Conservation (phyloP, 352 stramenopile genomes). For the Pythium vanterpoolii region DNA sequence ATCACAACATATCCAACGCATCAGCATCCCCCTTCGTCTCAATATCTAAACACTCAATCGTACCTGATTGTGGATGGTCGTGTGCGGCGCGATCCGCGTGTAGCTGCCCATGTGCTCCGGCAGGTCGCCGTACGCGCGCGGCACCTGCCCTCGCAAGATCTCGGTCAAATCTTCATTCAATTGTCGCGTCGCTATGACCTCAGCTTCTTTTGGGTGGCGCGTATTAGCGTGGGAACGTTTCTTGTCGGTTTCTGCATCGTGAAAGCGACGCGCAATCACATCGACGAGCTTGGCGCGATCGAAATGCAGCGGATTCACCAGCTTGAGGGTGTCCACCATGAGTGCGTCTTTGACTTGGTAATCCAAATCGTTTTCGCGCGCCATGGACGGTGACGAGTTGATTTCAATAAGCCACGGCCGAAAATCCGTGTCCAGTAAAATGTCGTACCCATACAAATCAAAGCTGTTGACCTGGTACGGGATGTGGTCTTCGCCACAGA, state of each 20-base stretch:
- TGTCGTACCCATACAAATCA: conserved; percentile 94
- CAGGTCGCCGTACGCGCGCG: conserved; percentile 59
- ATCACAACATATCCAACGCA: neutral
- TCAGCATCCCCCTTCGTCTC: neutral
- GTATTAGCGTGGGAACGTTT: conserved; percentile 54
- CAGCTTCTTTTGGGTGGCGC: conserved; percentile 45
- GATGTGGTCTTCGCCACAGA: conserved; percentile 88
- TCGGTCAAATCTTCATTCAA: conserved; percentile 72
- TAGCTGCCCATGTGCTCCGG: conserved; percentile 60
- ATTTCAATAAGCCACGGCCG: conserved; percentile 95
- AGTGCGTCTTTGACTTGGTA: conserved; percentile 88
- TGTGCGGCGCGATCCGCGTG: conserved; percentile 56
- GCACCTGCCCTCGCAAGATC: conserved; percentile 54
- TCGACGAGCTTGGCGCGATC: conserved; percentile 68
- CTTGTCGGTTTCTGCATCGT: conserved; percentile 50
- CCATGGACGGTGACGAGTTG: conserved; percentile 93
- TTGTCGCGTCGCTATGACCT: conserved; percentile 40
- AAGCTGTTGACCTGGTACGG: conserved; percentile 90
- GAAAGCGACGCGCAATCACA: conserved; percentile 59
- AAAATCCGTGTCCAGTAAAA: conserved; percentile 89
- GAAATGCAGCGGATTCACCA: conserved; percentile 83
- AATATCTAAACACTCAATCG: neutral
- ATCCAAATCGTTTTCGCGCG: conserved; percentile 84
- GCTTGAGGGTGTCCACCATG: conserved; percentile 83
- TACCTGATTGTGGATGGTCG: conserved; percentile 68